phyloP scores from a whole-genome alignment of 1,284 basidiomycete genomes.

The Malassezia obtusa region DNA sequence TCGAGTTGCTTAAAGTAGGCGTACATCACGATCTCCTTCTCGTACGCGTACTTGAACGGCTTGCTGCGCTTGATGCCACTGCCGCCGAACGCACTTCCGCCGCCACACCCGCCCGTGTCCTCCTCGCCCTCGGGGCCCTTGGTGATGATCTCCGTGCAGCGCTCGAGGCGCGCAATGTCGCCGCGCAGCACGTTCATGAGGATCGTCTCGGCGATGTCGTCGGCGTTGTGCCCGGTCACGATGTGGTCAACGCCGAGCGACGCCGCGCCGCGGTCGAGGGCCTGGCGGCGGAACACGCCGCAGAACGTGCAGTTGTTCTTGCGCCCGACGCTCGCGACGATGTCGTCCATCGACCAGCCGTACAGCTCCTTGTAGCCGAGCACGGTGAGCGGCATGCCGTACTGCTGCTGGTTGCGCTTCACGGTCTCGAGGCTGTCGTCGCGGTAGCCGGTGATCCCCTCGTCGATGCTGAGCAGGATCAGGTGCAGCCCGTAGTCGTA shows the following conservation, averaged over 20 bases:
- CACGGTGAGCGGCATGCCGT: slow-evolving; percentile 88
- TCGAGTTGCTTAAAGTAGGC: slow-evolving; percentile 91
- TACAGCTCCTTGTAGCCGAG: slow-evolving; percentile 91
- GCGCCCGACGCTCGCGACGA: slow-evolving; percentile 84
- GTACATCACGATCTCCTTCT: slow-evolving; percentile 98
- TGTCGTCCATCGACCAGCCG: slow-evolving; percentile 98
- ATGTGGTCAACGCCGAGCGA: slow-evolving; percentile 88
- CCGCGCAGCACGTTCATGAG: slow-evolving; percentile 99
- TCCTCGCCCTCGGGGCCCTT: slow-evolving; percentile 30
- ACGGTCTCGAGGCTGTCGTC: slow-evolving; percentile 98
- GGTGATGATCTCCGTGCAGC: slow-evolving; percentile 79
- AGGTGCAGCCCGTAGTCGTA: slow-evolving; percentile 86
- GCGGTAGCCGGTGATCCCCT: slow-evolving; percentile 94
- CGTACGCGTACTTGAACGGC: slow-evolving; percentile 95
- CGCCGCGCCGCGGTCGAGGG: slow-evolving; percentile 84
- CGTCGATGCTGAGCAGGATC: slow-evolving; percentile 91
- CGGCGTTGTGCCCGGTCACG: slow-evolving; percentile 96
- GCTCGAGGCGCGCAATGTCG: slow-evolving; percentile 82
- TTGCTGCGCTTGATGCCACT: slow-evolving; percentile 93
- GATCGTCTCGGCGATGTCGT: slow-evolving; percentile 96
- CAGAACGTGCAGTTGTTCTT: slow-evolving; percentile 99
- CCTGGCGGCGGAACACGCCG: slow-evolving; percentile 90
- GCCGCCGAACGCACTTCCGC: slow-evolving; percentile 19
- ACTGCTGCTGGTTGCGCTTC: slow-evolving; percentile 91
- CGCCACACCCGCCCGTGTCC: slow-evolving; percentile 47